Base-by-base conservation (phyloP, 805 yeast genomes). In the Candida krabiensis region DNA sequence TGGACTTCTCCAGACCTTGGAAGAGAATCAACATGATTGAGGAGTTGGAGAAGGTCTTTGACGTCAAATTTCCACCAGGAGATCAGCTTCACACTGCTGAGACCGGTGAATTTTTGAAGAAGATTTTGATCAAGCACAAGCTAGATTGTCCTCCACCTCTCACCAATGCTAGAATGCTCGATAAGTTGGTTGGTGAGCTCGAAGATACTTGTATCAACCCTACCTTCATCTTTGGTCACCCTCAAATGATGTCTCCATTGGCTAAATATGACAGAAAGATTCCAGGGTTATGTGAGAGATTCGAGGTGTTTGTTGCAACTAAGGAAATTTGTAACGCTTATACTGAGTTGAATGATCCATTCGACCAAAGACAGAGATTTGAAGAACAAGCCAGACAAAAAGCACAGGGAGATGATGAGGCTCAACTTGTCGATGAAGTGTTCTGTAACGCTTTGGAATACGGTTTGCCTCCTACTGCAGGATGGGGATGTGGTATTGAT, bases 401-500 rank as follows among this genome's bases (percentile, higher is more conserved):
- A 75, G 98, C 74, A 52, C 96, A 88, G 70, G 99, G 99, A 75
- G 99, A 91, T 63, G 99, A 91, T 61, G 99, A 93, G 73, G 99
- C 96, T 46, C 98, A 91, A 75, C 63, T 89, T 67, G 77, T 93
- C 49, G 99, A 91, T 66, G 99, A 91, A 73, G 84, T 86, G 49
- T 91, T 91, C 90, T 85, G 95, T 75, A 86, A 90, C 58, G 97
- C 99, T 52, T 79, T 91, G 60, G 99, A 91, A 73, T 91, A 88
- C 67, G 99, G 98, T 69, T 78, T 91, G 60, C 99, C 99, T 44
- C 99, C 99, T 58, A 93, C 98, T 55, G 98, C 95, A 67, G 99
- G 99, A 55, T 91, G 98, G 98, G 99, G 99, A 56, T 84, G 96
- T 71, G 99, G 99, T 78, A 90, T 91, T 54, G 99, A 91, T 71